These are phyloP conservation scores for Penicillium expansum DNA, from an alignment of 2,329 filamentous ascomycete species.

Conservation along the genomic window DNA sequence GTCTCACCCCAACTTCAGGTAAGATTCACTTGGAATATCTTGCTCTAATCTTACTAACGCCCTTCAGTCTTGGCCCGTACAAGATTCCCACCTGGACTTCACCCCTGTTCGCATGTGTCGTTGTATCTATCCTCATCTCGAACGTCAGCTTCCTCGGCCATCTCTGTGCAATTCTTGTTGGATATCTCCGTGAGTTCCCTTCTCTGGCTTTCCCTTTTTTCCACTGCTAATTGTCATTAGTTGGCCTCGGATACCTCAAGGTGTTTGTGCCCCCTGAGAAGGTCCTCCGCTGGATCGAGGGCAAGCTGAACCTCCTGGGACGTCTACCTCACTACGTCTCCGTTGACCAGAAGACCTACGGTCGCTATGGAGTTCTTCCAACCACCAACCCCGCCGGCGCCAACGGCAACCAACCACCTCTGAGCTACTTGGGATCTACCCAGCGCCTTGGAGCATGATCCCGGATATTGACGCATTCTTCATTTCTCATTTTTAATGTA, in stretches of 20 bases:
- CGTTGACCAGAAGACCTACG: constrained; percentile 93
- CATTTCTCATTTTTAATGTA: constrained; percentile 31
- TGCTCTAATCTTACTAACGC: constrained; percentile 17
- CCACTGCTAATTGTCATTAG: constrained; percentile 43
- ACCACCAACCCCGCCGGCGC: constrained; percentile 42
- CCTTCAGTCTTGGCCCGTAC: constrained; percentile 53
- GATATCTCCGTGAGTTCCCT: constrained; percentile 71
- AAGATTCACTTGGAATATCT: constrained; percentile 13
- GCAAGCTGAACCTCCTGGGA: constrained; percentile 78
- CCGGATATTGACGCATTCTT: background rate
- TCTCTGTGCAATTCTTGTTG: constrained; percentile 75
- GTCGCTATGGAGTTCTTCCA: constrained; percentile 84
- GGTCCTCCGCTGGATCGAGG: constrained; percentile 82
- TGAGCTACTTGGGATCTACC: constrained; percentile 61
- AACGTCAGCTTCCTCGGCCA: constrained; percentile 83
- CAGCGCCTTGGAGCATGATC: constrained; percentile 68
- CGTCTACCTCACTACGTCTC: constrained; percentile 88
- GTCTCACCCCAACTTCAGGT: constrained; percentile 73
- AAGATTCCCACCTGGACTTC: constrained; percentile 91
- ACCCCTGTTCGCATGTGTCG: constrained; percentile 72
- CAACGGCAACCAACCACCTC: constrained; percentile 40
- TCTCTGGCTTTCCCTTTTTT: background rate
- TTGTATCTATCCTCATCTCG: constrained; percentile 74
- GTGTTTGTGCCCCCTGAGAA: constrained; percentile 87
- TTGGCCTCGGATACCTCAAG: constrained; percentile 83